These are phyloP conservation scores for Colletotrichum kahawae DNA, from an alignment of 2,329 filamentous ascomycete species.

Conservation along the genomic window DNA sequence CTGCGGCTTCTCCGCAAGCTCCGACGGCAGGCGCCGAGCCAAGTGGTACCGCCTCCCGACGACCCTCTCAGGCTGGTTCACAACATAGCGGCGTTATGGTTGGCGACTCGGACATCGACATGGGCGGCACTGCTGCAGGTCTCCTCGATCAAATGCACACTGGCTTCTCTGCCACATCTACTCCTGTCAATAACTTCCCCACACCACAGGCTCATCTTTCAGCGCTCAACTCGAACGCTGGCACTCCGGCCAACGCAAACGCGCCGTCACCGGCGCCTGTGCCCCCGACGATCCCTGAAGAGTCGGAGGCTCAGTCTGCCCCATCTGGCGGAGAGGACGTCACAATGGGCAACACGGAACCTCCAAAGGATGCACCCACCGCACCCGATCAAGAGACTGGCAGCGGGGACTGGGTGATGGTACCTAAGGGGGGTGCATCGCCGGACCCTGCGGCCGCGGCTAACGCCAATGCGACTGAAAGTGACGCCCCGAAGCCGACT, in stretches of 20 bases:
- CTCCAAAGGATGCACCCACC: conserved; percentile 39
- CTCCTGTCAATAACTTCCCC: conserved; percentile 64
- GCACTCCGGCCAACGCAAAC: conserved; percentile 58
- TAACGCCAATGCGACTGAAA: conserved; percentile 17
- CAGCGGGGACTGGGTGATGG: conserved; percentile 76
- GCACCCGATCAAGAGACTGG: conserved; percentile 56
- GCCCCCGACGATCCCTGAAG: conserved; percentile 29
- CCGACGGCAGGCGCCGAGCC: conserved; percentile 24
- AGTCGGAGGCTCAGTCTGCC: conserved; percentile 13
- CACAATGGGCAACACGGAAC: conserved; percentile 59
- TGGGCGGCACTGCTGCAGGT: conserved; percentile 67
- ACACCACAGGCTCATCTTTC: conserved; percentile 67
- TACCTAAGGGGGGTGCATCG: conserved; percentile 65
- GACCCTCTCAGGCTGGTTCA: conserved; percentile 60
- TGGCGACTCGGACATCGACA: conserved; percentile 67
- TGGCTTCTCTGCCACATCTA: conserved; percentile 63
- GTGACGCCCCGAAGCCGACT: conserved; percentile 1
- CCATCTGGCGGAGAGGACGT: conserved; percentile 36
- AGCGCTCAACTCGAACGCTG: conserved; percentile 58
- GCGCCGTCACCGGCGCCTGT: conserved; percentile 49
- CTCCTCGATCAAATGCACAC: conserved; percentile 74
- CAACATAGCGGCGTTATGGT: conserved; percentile 60
- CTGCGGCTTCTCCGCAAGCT: conserved; percentile 4
- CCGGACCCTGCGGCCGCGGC: conserved; percentile 36
- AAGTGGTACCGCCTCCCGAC: conserved; percentile 47